Base-by-base conservation (phyloP, 2,329 filamentous ascomycete species). In the Nemania sp. region DNA sequence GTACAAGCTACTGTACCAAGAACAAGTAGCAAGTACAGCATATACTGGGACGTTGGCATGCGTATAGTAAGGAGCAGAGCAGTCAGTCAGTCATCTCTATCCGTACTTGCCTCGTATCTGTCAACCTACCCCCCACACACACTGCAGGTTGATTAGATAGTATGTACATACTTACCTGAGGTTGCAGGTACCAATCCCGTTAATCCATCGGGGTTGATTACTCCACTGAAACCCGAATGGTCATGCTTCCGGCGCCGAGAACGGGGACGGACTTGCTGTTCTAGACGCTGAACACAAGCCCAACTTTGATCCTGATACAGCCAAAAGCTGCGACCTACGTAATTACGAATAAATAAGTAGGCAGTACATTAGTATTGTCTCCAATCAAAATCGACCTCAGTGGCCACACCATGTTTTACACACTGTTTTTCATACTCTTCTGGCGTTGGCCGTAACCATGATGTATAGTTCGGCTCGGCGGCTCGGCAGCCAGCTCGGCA, bases 401-500 rank as follows among this genome's bases (percentile, higher is more conserved):
- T 43, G 20, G 47, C 38, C 53, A 43, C 22, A 22, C 15, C 38
- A 64, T 20, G 24, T 8, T 52, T 24, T 26, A 24, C 24, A 15
- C 43, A 22, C 32, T 41, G 15, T 49, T 51, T 24, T 22, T 49
- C 29, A 26, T n/a, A 18, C 26, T 51, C n/a, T 45, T n/a, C 29
- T 29, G 54, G 56, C 43, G 45, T 49, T 68, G 66, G 62, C 66
- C 52, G 56, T 57, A 35, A 47, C 56, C 24, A 29, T 51, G 32
- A 51, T 63, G 22, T 26, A 22, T 64, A 68, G 61, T 38, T 65
- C 55, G 66, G 62, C 66, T 24, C 45, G 45, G 45, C 47, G 47
- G 47, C 47, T 66, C 62, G 53, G 66, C 62, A 51, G 62, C 66
- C 62, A 51, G 62, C 66, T 68, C 57, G 62, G 66, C 66, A 64